Evolutionary conservation across 768 basidiomycete genomes (phyloP).

Genomic region (Arthromyces matolae): DNA sequence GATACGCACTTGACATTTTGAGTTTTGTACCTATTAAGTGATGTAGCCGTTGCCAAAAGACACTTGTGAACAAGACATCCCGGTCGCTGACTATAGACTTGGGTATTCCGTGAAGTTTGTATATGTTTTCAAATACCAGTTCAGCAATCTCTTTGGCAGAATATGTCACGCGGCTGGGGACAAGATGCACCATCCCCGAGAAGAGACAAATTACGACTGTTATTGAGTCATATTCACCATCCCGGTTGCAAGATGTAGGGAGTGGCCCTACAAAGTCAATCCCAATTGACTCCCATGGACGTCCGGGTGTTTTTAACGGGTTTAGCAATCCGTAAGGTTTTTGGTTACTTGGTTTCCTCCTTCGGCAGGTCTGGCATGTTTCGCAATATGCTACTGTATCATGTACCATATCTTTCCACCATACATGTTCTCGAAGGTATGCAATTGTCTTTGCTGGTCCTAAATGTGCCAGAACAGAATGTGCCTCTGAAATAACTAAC

Average conservation of each 20-base stretch:
- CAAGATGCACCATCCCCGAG: constrained; percentile 15
- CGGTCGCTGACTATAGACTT: constrained; percentile 14
- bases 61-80: no score
- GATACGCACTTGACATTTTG: constrained; percentile 30
- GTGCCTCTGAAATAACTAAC: constrained; percentile 20
- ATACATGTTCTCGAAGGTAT: constrained; percentile 27
- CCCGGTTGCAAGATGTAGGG: constrained; percentile 14
- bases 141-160: constrained; percentile 18
- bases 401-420: constrained; percentile 29
- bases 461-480: neutral
- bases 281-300: constrained; percentile 15
- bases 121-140: constrained; percentile 20
- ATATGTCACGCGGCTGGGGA: constrained; percentile 13
- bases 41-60: constrained; percentile 13
- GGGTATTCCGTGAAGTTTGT: constrained; percentile 29
- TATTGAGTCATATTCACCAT: constrained; percentile 22
- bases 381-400: constrained; percentile 20
- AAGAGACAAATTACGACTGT: constrained; percentile 19
- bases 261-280: constrained; percentile 16
- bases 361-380: constrained; percentile 15
- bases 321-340: constrained; percentile 19
- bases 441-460: constrained; percentile 24
- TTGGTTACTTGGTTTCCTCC: constrained; percentile 15
- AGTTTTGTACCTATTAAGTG: constrained; percentile 15
- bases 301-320: constrained; percentile 6